A percentile compares a stretch with the other conserved stretches of the same genome.
phyloP scores from a whole-genome alignment of 2,329 filamentous ascomycete species.

The Talaromyces sp. region DNA sequence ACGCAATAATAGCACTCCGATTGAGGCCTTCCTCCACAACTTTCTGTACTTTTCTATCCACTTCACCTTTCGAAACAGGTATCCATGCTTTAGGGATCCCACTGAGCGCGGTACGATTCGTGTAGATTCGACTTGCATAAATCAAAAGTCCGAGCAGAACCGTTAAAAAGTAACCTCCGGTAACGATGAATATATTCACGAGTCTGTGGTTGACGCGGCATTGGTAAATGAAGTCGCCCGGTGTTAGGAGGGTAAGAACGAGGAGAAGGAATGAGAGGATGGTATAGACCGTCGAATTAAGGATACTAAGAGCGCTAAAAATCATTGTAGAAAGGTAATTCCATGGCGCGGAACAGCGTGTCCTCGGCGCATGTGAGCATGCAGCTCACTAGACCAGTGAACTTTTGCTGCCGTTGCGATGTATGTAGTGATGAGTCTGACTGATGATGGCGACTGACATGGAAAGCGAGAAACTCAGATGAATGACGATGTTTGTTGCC shows the following conservation, averaged over 20 bases:
- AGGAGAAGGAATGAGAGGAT: slow-evolving; percentile 69
- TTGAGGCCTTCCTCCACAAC: slow-evolving; percentile 69
- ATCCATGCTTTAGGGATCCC: slow-evolving; percentile 84
- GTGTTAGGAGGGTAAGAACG: slow-evolving; percentile 70
- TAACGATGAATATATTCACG: slow-evolving; percentile 79
- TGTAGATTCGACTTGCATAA: slow-evolving; percentile 79
- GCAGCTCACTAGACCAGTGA: slow-evolving; percentile 10
- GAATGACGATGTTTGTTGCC: not conserved
- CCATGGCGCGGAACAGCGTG: slow-evolving; percentile 15
- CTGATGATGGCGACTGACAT: not conserved
- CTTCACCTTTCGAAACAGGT: slow-evolving; percentile 78
- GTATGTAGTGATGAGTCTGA: not conserved
- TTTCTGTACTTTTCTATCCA: slow-evolving; percentile 66
- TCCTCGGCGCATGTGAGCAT: slow-evolving; percentile 13
- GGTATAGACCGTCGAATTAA: slow-evolving; percentile 75
- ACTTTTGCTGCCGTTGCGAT: slow-evolving; percentile 5
- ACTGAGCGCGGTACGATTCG: slow-evolving; percentile 71
- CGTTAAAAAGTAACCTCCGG: slow-evolving; percentile 68
- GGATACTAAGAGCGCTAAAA: slow-evolving; percentile 62
- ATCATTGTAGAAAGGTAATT: slow-evolving; percentile 27
- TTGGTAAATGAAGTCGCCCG: slow-evolving; percentile 74
- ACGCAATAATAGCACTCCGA: slow-evolving; percentile 75
- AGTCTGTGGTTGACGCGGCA: slow-evolving; percentile 61
- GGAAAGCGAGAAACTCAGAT: not conserved
- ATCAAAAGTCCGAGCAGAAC: slow-evolving; percentile 66